Conservation (phyloP, 2,329 filamentous ascomycete genomes). For the Aciculosporium take region DNA sequence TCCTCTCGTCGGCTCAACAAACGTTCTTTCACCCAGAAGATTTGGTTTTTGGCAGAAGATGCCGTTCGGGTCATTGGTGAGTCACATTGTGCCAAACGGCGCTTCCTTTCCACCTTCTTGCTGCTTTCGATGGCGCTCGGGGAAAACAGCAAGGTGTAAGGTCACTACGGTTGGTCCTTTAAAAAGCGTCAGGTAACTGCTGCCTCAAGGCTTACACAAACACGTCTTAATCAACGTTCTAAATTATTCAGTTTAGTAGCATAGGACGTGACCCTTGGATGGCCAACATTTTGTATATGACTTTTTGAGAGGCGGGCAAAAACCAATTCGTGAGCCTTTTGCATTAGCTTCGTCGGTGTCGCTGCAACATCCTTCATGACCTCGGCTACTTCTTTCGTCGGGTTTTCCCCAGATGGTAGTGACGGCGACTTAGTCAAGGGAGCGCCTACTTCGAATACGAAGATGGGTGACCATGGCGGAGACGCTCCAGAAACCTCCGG, state of each 20-base stretch:
- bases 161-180: background rate
- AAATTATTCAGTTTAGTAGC: background rate
- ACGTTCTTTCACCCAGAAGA: background rate
- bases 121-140: background rate
- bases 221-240: background rate
- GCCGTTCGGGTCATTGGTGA: background rate
- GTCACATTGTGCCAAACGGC: background rate
- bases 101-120: background rate
- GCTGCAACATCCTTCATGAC: slow-evolving; percentile 1
- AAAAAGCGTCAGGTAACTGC: background rate
- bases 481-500: background rate
- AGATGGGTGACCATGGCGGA: slow-evolving; percentile 1
- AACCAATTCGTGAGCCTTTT: background rate
- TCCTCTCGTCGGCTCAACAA: background rate
- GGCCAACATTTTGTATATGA: background rate
- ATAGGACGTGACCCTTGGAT: background rate
- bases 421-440: slow-evolving; percentile 6
- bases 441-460: background rate
- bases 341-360: background rate
- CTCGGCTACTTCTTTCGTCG: slow-evolving; percentile 1
- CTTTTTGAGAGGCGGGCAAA: background rate
- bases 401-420: slow-evolving; percentile 2
- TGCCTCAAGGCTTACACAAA: background rate
- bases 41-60: background rate
- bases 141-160: too few species aligned